These are phyloP conservation scores for Hyphopichia khmerensis DNA, from an alignment of 1,139 yeast genomes.

Conservation along the genomic window DNA sequence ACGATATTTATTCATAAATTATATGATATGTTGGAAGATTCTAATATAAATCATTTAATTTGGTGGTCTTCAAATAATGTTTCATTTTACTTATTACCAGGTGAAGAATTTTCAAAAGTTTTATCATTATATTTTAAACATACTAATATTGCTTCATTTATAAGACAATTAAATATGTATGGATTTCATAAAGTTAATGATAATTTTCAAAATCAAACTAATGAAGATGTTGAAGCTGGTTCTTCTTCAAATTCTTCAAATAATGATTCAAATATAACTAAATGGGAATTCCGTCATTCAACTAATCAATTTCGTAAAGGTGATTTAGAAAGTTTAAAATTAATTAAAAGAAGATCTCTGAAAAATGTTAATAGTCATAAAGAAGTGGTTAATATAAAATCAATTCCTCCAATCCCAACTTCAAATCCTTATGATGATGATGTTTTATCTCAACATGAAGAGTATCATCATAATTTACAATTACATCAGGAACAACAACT, in stretches of 20 bases:
- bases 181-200: constrained; percentile 73
- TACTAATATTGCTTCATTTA: constrained; percentile 77
- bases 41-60: constrained; percentile 43
- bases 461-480: constrained; percentile 2
- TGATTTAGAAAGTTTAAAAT: constrained; percentile 54
- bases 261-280: constrained; percentile 8
- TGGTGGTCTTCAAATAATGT: constrained; percentile 43
- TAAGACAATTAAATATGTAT: constrained; percentile 76
- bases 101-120: constrained; percentile 62
- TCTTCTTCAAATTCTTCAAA: constrained; percentile 7
- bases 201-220: constrained; percentile 20
- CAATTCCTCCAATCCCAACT: constrained; percentile 8
- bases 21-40: constrained; percentile 62
- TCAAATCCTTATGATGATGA: constrained; percentile 3
- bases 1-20: constrained; percentile 64
- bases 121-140: constrained; percentile 71
- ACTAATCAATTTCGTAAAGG: constrained; percentile 66
- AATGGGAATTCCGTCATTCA: constrained; percentile 74
- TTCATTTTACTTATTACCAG: constrained; percentile 42
- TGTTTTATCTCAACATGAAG: not conserved
- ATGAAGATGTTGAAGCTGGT: constrained; percentile 9
- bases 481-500: not conserved
- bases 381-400: constrained; percentile 39
- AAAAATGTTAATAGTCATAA: constrained; percentile 47
- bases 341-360: constrained; percentile 64